phyloP scores from a whole-genome alignment of 257 asterid species.

The Sherardia arvensis region DNA sequence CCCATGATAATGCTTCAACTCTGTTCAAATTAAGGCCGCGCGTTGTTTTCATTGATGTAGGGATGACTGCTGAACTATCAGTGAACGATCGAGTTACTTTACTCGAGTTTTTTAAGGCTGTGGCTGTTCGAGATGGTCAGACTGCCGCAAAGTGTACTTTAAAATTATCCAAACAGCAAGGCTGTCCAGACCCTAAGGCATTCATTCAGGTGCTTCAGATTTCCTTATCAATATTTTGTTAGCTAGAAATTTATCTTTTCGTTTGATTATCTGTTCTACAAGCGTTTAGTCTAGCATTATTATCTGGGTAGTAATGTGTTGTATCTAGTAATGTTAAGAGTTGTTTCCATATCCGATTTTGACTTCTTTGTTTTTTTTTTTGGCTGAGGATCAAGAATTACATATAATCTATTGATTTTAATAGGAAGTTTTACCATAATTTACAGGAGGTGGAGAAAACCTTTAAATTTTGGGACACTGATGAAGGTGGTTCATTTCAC shows the following conservation, averaged over 20 bases:
- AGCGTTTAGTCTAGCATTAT: neutral
- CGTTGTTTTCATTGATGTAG: constrained; percentile 83
- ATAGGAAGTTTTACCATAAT: constrained; percentile 7
- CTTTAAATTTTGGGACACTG: constrained; percentile 56
- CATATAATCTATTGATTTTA: neutral
- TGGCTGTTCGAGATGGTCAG: constrained; percentile 80
- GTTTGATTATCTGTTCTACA: neutral
- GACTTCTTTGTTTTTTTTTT: neutral
- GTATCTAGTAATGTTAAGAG: neutral
- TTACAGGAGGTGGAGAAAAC: constrained; percentile 60
- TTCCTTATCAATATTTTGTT: constrained; percentile 7
- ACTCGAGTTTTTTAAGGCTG: constrained; percentile 81
- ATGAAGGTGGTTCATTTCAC: constrained; percentile 49
- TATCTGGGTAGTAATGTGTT: neutral
- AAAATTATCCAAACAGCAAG: constrained; percentile 65
- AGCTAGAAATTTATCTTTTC: neutral
- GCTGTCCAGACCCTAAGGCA: constrained; percentile 66
- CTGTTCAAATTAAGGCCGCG: constrained; percentile 69
- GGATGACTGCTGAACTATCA: constrained; percentile 96
- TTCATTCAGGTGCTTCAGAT: constrained; percentile 56
- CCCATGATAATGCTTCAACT: constrained; percentile 29
- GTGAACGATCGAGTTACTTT: constrained; percentile 55
- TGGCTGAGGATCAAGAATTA: neutral
- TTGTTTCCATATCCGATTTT: too few relatives aligned
- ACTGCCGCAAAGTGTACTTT: constrained; percentile 81